These are phyloP conservation scores for Wallacemonas sp. DNA, from an alignment of 208 protist genomes.

Conservation along the genomic window DNA sequence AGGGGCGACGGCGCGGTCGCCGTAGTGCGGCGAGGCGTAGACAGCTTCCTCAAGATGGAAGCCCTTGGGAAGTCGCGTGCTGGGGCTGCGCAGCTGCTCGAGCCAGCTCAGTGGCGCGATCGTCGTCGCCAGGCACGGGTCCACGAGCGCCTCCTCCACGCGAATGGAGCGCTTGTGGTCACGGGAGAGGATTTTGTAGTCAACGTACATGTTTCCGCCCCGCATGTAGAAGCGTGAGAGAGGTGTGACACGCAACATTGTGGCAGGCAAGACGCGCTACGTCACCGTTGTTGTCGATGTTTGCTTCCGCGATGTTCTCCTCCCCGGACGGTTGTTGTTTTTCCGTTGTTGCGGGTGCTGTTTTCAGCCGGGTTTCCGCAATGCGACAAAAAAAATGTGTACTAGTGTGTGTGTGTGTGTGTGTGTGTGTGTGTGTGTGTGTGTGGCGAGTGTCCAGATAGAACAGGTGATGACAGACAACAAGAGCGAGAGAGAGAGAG, in stretches of 20 bases:
- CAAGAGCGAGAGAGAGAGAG: too few relatives aligned
- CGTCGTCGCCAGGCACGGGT: slow-evolving; percentile 60
- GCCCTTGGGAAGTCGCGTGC: slow-evolving; percentile 63
- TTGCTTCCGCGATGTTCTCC: too few relatives aligned
- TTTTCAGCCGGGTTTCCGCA: too few relatives aligned
- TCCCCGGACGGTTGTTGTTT: too few relatives aligned
- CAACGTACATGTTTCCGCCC: slow-evolving; percentile 73
- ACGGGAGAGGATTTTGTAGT: slow-evolving; percentile 83
- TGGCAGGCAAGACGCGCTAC: too few relatives aligned
- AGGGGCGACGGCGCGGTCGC: slow-evolving; percentile 23
- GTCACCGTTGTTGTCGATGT: too few relatives aligned
- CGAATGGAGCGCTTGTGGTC: slow-evolving; percentile 76
- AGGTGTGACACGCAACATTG: slow-evolving; percentile 42
- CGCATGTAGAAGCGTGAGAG: slow-evolving; percentile 56
- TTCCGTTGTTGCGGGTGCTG: too few relatives aligned
- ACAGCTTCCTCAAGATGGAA: slow-evolving; percentile 72
- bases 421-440: too few relatives aligned
- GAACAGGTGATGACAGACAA: too few relatives aligned
- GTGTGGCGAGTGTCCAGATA: too few relatives aligned
- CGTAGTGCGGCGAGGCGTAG: slow-evolving; percentile 42
- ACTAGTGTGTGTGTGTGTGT: too few relatives aligned
- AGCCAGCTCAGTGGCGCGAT: slow-evolving; percentile 76
- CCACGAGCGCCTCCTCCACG: slow-evolving; percentile 81
- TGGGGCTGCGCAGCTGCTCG: slow-evolving; percentile 79
- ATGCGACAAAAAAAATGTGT: too few relatives aligned